These are phyloP conservation scores for Ganoderma resinaceum DNA, from an alignment of 1,284 basidiomycete genomes.

Conservation along the genomic window DNA sequence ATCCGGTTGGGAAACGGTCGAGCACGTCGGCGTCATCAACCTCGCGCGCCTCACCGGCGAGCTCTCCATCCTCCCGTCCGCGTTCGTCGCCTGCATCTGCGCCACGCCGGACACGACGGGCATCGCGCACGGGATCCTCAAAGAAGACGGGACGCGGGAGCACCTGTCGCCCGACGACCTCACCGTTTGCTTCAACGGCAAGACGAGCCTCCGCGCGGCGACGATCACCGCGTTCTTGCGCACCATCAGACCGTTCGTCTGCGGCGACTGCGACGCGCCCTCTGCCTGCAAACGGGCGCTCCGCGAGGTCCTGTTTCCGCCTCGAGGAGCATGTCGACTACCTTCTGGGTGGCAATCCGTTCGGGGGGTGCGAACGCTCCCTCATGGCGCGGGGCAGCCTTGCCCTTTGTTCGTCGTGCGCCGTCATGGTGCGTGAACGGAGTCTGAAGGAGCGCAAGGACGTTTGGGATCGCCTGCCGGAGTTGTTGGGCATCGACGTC, in stretches of 20 bases:
- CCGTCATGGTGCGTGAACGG: not conserved
- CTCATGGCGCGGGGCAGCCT: not conserved
- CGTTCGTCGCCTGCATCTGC: constrained; percentile 9
- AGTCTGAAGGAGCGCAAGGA: not conserved
- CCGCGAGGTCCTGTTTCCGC: not conserved
- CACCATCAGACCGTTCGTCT: not conserved
- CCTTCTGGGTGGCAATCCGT: not conserved
- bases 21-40: not conserved
- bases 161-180: constrained; percentile 10
- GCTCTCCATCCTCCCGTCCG: constrained; percentile 12
- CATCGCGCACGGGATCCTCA: constrained; percentile 9
- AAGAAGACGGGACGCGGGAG: constrained; percentile 11
- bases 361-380: not conserved
- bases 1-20: not conserved
- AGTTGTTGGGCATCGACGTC: constrained; percentile 11
- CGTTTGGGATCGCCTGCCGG: constrained; percentile 12
- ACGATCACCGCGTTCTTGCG: not conserved
- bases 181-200: constrained; percentile 6
- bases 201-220: not conserved
- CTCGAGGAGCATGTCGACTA: not conserved
- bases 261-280: not conserved
- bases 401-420: not conserved
- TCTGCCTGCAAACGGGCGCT: not conserved
- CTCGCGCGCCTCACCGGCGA: constrained; percentile 6
- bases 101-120: not conserved